Base-by-base conservation (phyloP, 108 stramenopile genomes). In the Poteriospumella lacustris region DNA sequence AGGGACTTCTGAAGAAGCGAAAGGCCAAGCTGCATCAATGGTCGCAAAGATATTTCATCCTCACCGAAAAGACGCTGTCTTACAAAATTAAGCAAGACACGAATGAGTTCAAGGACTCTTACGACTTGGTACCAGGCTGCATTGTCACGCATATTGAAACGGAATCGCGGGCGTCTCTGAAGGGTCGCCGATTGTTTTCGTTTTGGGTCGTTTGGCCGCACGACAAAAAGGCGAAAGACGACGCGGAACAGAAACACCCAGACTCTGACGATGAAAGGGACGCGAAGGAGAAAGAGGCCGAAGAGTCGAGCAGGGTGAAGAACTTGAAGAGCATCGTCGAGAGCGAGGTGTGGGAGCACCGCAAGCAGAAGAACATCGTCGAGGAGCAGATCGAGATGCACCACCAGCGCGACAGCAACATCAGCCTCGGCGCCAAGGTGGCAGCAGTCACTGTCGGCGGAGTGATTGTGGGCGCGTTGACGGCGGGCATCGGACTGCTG, bases 161-260 rank as follows among this genome's bases (percentile, higher is more conserved):
- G 36, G 70, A 73, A 19, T 36, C 40, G 39, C 19, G 15, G 36
- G 64, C 19, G 12, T 26, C 41, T 56, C 9, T 29, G 5, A 38
- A 5, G 5, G 70, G 70, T 33, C 26, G 31, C 26, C 26, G 36
- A 38, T 33, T 73, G 3, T 73, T 73, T 38, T 33, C n/a, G 9
- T 73, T 73, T 73, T 73, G 70, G 70, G 24, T 73, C 41, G 70
- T 73, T 3, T 73, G 70, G 70, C 70, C 70, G 33, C 12, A 38
- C 5, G 70, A 52, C 9, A 56, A 73, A 24, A 40, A 39, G 19
- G 42, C 26, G 43, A 39, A 9, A 34, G 47, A 73, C 12, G 24
- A 19, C 19, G 19, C 26, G 12, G 31, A 38, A 73, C 9, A 52
- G 38, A 56, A 73, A 5, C 9, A 39, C 5, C 31, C 26, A 12